A percentile compares a stretch with the other conserved stretches of the same genome.
Conservation (phyloP, 352 stramenopile species). For the Phytophthora pini region DNA sequence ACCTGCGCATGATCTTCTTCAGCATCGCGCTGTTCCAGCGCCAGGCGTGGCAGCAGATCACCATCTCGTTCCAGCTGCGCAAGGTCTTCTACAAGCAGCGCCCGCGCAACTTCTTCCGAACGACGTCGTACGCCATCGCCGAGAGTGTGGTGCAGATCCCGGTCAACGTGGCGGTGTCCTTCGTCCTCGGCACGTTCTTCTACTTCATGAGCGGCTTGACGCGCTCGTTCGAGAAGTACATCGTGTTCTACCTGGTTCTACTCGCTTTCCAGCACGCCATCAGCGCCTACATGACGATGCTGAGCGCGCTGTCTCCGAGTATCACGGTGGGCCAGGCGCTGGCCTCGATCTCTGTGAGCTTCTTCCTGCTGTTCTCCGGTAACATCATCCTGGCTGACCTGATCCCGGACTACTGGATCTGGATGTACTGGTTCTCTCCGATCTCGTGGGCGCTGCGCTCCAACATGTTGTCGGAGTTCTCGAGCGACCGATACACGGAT, state of each 20-base stretch:
- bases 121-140: slow-evolving; percentile 81
- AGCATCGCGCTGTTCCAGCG: slow-evolving; percentile 72
- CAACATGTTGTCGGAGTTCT: slow-evolving; percentile 71
- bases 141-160: slow-evolving; percentile 64
- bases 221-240: slow-evolving; percentile 63
- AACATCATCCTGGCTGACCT: slow-evolving; percentile 75
- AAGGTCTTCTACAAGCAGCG: slow-evolving; percentile 92
- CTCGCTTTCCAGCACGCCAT: slow-evolving; percentile 82
- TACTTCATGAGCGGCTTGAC: slow-evolving; percentile 92
- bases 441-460: slow-evolving; percentile 59
- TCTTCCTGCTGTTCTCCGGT: slow-evolving; percentile 76
- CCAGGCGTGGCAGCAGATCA: slow-evolving; percentile 75
- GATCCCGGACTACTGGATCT: slow-evolving; percentile 78
- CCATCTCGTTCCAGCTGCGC: slow-evolving; percentile 74
- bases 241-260: slow-evolving; percentile 81
- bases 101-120: slow-evolving; percentile 90
- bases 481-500: slow-evolving; percentile 35
- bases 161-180: slow-evolving; percentile 69
- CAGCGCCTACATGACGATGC: slow-evolving; percentile 65
- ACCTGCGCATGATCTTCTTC: slow-evolving; percentile 83
- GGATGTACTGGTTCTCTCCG: slow-evolving; percentile 84
- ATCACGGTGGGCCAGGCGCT: slow-evolving; percentile 60
- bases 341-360: slow-evolving; percentile 57
- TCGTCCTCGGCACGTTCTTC: slow-evolving; percentile 69
- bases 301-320: slow-evolving; percentile 59